Evolutionary conservation across 768 basidiomycete genomes (phyloP), one percentile per base, ranked within the genome.

Genomic region (Boletus reticuloceps): DNA sequence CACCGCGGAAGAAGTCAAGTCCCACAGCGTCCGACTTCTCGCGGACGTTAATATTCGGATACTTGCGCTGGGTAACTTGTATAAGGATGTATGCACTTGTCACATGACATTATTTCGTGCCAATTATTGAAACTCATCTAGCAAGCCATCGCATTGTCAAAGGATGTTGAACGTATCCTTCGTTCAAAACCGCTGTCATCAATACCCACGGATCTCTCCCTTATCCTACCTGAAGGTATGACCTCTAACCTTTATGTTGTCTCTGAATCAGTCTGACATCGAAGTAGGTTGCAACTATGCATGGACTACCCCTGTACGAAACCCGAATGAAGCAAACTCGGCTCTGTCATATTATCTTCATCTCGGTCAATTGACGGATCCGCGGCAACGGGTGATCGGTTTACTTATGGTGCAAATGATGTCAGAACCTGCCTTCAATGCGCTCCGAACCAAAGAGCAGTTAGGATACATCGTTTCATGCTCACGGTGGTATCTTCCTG

Each of bases 361-460:
- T 64, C 78, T 90, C 56, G 95, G 95, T 12, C 77, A 84, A 38
- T 67, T 84, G 32, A 75, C 75, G 8, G 83, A 94, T 65, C 79
- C 83, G 44, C 78, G 70, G 19, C 73, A 82, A 12, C 85, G 94
- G 5, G 85, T 90, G 25, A 77, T 79, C 2, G 79, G 86, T 22
- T 74, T 84, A 3, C 79, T 99, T 14, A 83, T 98, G 22, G 79
- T 80, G 0, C 92, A 95, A 62, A 89, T 98, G 53, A 78, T 95
- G 37, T 77, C 81, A n/a, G 97, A 99, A 63, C 96, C 95, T 1
- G 82, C 89, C 11, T 99, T 98, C 73, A 86, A 96, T 67, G 76
- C 86, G 22, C 81, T 99, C 31, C 86, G 97, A 29, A 98, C 95
- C 5, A 86, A 92, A 67, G 93, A 98, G 67, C 97, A 99, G 70